These are phyloP conservation scores for Mortierella sp. DNA, from an alignment of 371 early-diverging fungal species.

Conservation along the genomic window DNA sequence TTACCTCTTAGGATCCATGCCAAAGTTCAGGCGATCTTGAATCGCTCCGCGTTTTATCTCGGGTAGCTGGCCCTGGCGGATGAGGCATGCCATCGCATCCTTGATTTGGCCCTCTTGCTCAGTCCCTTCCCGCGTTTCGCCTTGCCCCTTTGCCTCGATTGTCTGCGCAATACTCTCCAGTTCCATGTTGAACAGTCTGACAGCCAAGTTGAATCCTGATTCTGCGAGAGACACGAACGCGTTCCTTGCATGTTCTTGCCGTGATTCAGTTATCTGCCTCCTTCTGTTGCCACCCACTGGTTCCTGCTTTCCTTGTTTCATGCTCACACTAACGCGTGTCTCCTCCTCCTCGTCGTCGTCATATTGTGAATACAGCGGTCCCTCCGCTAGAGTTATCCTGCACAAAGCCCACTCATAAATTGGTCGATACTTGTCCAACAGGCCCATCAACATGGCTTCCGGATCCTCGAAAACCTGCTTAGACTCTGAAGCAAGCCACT, in stretches of 20 bases:
- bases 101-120: constrained; percentile 34
- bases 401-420: constrained; percentile 19
- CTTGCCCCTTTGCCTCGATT: constrained; percentile 27
- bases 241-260: constrained; percentile 8
- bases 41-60: constrained; percentile 30
- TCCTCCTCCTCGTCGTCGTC: constrained; percentile 37
- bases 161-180: constrained; percentile 29
- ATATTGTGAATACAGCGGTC: constrained; percentile 29
- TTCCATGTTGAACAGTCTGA: constrained; percentile 27
- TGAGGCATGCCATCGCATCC: constrained; percentile 31
- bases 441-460: constrained; percentile 2
- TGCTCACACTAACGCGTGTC: constrained; percentile 1
- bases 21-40: constrained; percentile 32
- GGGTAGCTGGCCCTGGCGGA: constrained; percentile 25
- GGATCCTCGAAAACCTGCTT: constrained; percentile 25
- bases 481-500: constrained; percentile 44
- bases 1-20: constrained; percentile 35
- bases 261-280: neutral
- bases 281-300: constrained; percentile 4
- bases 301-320: constrained; percentile 1
- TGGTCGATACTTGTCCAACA: constrained; percentile 25
- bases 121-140: constrained; percentile 34
- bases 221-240: constrained; percentile 31
- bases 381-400: constrained; percentile 23
- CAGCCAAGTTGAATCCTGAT: constrained; percentile 30